Evolutionary conservation across 441 rosid genomes (phyloP).

Genomic region (Erysimum cheiri): DNA sequence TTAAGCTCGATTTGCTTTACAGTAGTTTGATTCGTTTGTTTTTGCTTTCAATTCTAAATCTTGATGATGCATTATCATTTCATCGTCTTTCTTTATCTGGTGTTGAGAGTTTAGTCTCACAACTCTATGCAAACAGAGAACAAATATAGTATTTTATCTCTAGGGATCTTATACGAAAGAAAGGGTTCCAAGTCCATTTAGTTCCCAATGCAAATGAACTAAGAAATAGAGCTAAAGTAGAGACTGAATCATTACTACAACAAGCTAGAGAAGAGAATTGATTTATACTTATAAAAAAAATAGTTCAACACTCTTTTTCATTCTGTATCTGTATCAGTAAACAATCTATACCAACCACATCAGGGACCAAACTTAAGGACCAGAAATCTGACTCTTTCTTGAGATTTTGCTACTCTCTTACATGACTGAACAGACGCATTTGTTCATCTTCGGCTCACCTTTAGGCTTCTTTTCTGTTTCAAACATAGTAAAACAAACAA

Average conservation of each 20-base stretch:
- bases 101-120: not conserved
- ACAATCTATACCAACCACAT: conserved; percentile 43
- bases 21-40: not conserved
- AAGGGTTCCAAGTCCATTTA: too few species aligned
- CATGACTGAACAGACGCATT: conserved; percentile 81
- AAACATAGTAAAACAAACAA: conserved; percentile 33
- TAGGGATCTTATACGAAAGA: too few species aligned
- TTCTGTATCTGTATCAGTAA: conserved; percentile 39
- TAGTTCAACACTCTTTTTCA: conserved; percentile 29
- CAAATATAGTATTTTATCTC: not conserved
- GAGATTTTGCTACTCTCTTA: conserved; percentile 45
- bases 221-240: conserved; percentile 17
- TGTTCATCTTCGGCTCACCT: conserved; percentile 66
- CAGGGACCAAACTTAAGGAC: conserved; percentile 29
- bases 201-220: conserved; percentile 12
- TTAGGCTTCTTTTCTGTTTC: conserved; percentile 75
- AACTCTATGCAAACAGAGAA: not conserved
- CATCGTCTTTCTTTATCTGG: not conserved
- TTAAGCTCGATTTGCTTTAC: not conserved
- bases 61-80: not conserved
- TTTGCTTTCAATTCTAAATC: not conserved
- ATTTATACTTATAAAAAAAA: conserved; percentile 26
- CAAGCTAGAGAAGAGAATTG: conserved; percentile 32
- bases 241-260: conserved; percentile 10
- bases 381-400: conserved; percentile 10